Percentiles rank a stretch among this genome's conserved stretches.
Conservation (phyloP, 169 alveolate genomes). For the Amoebophrya sp. region DNA sequence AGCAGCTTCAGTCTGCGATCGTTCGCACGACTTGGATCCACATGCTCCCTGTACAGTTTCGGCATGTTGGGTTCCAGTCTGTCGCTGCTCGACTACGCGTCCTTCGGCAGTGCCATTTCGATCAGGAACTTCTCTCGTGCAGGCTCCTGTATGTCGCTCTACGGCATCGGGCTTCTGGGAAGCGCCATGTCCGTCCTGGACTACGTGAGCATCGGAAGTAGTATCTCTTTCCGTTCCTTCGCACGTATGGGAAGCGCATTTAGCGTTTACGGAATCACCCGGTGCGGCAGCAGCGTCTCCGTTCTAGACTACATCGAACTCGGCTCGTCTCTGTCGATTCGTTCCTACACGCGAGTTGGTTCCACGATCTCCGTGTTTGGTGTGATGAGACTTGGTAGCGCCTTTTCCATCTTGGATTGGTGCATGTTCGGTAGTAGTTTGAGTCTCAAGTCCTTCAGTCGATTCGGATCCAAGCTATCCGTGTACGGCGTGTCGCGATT, state of each 20-base stretch:
- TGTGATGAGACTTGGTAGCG: not conserved
- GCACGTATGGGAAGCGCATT: conserved; percentile 27
- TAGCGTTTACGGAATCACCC: conserved; percentile 8
- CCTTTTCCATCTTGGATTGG: conserved; percentile 25
- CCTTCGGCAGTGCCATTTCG: not conserved
- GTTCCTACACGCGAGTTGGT: conserved; percentile 21
- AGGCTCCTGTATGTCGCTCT: not conserved
- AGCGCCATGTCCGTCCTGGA: conserved; percentile 24
- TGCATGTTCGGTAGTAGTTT: conserved; percentile 18
- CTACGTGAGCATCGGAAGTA: conserved; percentile 14
- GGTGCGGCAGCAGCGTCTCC: conserved; percentile 16
- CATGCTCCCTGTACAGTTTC: not conserved
- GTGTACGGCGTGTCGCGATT: conserved; percentile 5
- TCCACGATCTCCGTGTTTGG: conserved; percentile 24
- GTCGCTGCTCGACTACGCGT: conserved; percentile 26
- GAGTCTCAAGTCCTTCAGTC: not conserved
- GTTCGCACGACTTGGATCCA: conserved; percentile 13
- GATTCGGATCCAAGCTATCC: conserved; percentile 29
- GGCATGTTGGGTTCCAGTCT: not conserved
- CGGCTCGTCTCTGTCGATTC: conserved; percentile 28
- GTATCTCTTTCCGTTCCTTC: conserved; percentile 21
- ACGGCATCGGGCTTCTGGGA: conserved; percentile 19
- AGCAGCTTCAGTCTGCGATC: conserved; percentile 15
- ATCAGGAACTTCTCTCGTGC: not conserved
- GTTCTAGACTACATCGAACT: conserved; percentile 2